Conservation (phyloP, 2,329 filamentous ascomycete species). For the Epichloe coenophiala region DNA sequence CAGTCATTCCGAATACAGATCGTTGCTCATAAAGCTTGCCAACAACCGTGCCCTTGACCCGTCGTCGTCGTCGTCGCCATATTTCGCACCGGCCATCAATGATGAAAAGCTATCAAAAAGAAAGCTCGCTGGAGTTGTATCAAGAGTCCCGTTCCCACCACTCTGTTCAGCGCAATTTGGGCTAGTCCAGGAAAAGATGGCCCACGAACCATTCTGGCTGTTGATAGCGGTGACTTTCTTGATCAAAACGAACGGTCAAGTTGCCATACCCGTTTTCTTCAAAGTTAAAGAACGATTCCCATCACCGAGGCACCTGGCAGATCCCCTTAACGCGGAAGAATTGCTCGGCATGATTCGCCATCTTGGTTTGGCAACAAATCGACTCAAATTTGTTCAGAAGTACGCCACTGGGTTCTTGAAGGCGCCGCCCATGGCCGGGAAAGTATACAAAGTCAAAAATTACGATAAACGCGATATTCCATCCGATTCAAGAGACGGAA, state of each 20-base stretch:
- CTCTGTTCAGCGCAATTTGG: conserved; percentile 54
- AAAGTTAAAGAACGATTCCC: conserved; percentile 55
- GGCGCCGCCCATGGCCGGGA: conserved; percentile 44
- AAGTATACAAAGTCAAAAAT: conserved; percentile 37
- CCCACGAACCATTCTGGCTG: conserved; percentile 62
- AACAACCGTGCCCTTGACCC: neutral
- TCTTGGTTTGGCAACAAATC: conserved; percentile 56
- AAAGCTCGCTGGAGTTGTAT: conserved; percentile 31
- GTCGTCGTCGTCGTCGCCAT: conserved; percentile 16
- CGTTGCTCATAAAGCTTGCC: neutral
- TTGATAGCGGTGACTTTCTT: conserved; percentile 75
- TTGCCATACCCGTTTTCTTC: conserved; percentile 65
- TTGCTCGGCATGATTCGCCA: conserved; percentile 51
- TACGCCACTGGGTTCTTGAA: conserved; percentile 58
- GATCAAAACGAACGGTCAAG: conserved; percentile 61
- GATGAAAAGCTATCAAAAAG: conserved; percentile 14
- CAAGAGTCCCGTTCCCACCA: conserved; percentile 52
- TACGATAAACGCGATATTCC: conserved; percentile 28
- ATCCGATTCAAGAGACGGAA: conserved; percentile 1
- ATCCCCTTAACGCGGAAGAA: conserved; percentile 32
- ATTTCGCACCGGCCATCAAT: conserved; percentile 14
- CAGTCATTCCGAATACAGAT: neutral
- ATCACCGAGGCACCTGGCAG: conserved; percentile 47
- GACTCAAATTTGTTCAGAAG: conserved; percentile 53
- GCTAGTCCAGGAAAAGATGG: conserved; percentile 71